Base-by-base conservation (phyloP, 805 yeast genomes). In the Millerozyma acaciae region DNA sequence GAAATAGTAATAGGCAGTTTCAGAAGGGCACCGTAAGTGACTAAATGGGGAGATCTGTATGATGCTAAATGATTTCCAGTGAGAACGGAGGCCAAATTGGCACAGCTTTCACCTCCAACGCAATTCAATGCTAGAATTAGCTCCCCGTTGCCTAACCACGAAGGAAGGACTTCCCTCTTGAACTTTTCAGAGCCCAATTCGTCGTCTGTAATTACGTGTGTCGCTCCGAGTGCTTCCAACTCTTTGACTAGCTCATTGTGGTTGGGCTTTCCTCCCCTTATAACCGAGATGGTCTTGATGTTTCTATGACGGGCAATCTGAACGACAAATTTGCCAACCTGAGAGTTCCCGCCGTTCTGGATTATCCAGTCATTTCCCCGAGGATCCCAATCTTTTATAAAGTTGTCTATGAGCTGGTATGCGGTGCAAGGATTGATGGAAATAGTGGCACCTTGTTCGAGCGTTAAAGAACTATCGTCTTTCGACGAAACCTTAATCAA, bases 341-440 rank as follows among this genome's bases (percentile, higher is more conserved):
- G 60, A 2, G 66, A 60, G 39, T 49, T 58, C 8, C 65, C 65
- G 3, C 60, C 57, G 35, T 60, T 60, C 34, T 48, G 51, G 19
- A 60, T 45, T 20, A 60, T 45, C 65, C 65, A 60, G 36, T 58
- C 63, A 19, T 50, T 48, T 9, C 38, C 45, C 17, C 25, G 30
- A 25, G 34, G 34, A 23, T 38, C 37, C 42, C 47, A 48, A 20
- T 45, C 46, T 30, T 70, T 62, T 37, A 61, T 75, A 53, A 74
- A 81, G 55, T 79, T 69, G 13, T 78, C 73, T 34, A 88, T 76
- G 78, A 90, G 70, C 56, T 84, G 84, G 50, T 78, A 84, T 0
- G 97, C 97, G 6, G 96, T 85, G 26, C 82, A 71, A 3, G 97
- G 96, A 55, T 89, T 89, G 31, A 89, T 96, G 5, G 87, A 68